Percentiles rank a stretch among this genome's conserved stretches.
These are phyloP conservation scores for Epithemia pelagica DNA, from an alignment of 108 stramenopile genomes.

Conservation along the genomic window DNA sequence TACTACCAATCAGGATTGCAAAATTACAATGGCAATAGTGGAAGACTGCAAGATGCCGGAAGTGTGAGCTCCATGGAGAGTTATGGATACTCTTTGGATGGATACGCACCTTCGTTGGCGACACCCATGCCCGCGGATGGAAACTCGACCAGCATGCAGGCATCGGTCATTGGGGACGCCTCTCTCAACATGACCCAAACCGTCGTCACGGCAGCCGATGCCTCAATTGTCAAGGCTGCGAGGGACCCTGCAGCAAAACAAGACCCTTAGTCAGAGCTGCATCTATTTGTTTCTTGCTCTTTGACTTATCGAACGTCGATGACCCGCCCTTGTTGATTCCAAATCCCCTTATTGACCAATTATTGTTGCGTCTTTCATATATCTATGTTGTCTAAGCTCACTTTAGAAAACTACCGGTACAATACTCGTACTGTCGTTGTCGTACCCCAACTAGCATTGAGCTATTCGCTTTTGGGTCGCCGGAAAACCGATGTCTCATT, in stretches of 20 bases:
- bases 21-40: background rate
- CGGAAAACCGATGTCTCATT: too few relatives aligned
- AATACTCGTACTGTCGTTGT: too few relatives aligned
- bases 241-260: background rate
- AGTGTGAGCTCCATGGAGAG: slow-evolving; percentile 51
- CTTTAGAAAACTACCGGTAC: too few relatives aligned
- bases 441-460: too few relatives aligned
- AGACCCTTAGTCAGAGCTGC: background rate
- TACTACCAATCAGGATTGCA: slow-evolving; percentile 37
- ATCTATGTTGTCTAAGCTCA: too few relatives aligned
- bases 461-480: too few relatives aligned
- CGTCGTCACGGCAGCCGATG: background rate
- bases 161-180: background rate
- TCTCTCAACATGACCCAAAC: background rate
- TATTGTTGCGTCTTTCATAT: too few relatives aligned
- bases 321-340: too few relatives aligned
- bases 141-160: background rate
- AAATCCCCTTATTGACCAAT: too few relatives aligned
- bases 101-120: slow-evolving; percentile 41
- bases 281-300: too few relatives aligned
- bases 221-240: background rate
- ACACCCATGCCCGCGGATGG: slow-evolving; percentile 4
- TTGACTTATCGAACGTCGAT: too few relatives aligned
- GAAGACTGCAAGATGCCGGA: slow-evolving; percentile 30
- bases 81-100: slow-evolving; percentile 59